Evolutionary conservation across 257 asterid genomes (phyloP), one percentile per base, ranked within the genome.

Genomic region (Perilla frutescens): DNA sequence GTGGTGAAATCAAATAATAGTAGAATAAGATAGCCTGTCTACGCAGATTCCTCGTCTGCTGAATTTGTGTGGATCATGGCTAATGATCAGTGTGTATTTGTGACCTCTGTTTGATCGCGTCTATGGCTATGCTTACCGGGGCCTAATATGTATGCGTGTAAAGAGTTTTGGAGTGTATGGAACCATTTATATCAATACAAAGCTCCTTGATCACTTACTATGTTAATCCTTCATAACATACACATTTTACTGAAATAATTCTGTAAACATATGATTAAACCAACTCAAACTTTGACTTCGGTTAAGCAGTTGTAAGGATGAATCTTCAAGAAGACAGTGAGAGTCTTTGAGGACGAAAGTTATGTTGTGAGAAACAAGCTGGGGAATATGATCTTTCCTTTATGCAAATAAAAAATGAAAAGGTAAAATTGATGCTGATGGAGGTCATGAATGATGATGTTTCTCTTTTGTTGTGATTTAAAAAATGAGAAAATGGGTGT

Each of bases 11-110:
- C 64, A 68, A 60, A 59, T 40, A 47, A 13, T 60, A 14, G 64
- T 57, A 14, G 5, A 76, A 76, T 75, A 75, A 80, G 29, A 37
- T 36, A 53, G 58, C 68, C 72, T 48, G 5, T 34, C 11, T n/a
- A 2, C 8, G 20, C 78, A 55, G 57, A 36, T 50, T 60, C 56
- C 62, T 12, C 26, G 1, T 20, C 7, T 10, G 65, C 40, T 59
- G 65, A 29, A 20, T 20, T 20, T 48, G 63, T 66, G 6, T 44
- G 43, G 5, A 62, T 55, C 73, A 48, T 69, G 72, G 53, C 66
- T 41, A 7, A 3, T 32, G 26, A 15, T 60, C 8, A 32, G 54
- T 37, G 26, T 56, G 77, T 74, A 56, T 63, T 14, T 75, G 29
- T 75, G 61, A 51, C 4, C n/a, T 58, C n/a, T 71, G n/a, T n/a